Conservation (phyloP, 768 basidiomycete species). For the Termitomyces sp. region DNA sequence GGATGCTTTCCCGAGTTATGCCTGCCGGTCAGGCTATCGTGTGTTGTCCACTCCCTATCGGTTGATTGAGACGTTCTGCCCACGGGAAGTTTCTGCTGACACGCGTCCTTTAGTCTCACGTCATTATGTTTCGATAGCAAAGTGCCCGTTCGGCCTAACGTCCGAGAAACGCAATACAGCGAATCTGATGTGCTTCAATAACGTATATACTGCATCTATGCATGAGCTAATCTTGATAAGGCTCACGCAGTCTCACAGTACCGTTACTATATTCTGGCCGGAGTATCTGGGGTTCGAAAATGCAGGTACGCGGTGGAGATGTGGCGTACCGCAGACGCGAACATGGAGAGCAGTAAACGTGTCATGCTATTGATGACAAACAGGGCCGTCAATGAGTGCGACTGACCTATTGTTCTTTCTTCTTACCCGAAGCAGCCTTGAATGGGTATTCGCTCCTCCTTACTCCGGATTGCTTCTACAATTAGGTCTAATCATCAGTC, state of each 20-base stretch:
- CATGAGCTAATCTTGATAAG: neutral
- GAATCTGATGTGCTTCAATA: neutral
- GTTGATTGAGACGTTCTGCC: neutral
- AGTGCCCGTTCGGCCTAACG: neutral
- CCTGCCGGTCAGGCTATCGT: neutral
- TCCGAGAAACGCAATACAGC: neutral
- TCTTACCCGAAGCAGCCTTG: neutral
- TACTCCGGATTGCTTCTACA: neutral
- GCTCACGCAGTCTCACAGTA: neutral
- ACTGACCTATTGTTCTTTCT: neutral
- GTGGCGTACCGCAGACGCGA: slow-evolving; percentile 7
- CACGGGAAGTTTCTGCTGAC: neutral
- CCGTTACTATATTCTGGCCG: neutral
- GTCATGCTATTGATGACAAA: neutral
- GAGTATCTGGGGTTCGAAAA: neutral
- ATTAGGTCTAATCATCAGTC: neutral
- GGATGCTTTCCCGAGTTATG: neutral
- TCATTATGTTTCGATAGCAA: neutral
- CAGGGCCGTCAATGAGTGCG: neutral
- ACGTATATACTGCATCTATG: neutral
- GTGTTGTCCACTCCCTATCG: neutral
- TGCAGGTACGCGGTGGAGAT: neutral
- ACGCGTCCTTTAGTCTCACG: neutral
- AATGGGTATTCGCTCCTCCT: neutral
- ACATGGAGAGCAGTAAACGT: neutral